Percentiles rank a stretch among this genome's conserved stretches.
Conservation (phyloP, 192 early-diverging fungal genomes). For the Spizellomyces sp. region DNA sequence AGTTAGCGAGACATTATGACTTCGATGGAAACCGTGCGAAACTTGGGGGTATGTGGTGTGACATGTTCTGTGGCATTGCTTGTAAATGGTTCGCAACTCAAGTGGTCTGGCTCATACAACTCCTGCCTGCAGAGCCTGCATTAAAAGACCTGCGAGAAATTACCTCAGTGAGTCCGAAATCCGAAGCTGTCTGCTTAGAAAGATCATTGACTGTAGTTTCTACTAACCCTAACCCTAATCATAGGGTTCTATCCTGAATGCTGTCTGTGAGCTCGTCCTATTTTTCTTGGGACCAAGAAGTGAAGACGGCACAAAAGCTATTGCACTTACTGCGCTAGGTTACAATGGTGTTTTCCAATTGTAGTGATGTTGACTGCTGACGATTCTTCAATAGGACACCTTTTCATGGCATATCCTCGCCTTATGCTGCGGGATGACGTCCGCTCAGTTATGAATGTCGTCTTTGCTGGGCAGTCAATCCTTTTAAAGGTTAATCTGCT, state of each 20-base stretch:
- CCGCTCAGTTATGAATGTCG: slow-evolving; percentile 65
- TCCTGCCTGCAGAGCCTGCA: no score
- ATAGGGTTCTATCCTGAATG: slow-evolving; percentile 15
- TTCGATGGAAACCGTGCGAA: slow-evolving; percentile 60
- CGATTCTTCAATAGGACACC: slow-evolving; percentile 42
- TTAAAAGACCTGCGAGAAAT: no score
- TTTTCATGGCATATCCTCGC: slow-evolving; percentile 72
- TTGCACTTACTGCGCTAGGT: no score
- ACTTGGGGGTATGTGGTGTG: not conserved
- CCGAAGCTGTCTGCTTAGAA: no score
- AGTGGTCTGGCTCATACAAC: no score
- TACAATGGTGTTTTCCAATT: no score
- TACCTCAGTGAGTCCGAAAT: no score
- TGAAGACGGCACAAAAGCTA: not conserved
- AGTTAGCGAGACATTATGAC: slow-evolving; percentile 76
- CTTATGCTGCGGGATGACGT: slow-evolving; percentile 56
- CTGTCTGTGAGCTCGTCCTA: slow-evolving; percentile 24
- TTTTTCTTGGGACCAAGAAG: slow-evolving; percentile 34
- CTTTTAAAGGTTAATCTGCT: slow-evolving; percentile 71
- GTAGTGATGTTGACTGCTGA: not conserved
- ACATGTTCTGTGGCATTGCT: no score
- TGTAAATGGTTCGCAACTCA: no score
- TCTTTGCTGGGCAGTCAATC: slow-evolving; percentile 54
- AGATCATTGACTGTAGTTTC: no score
- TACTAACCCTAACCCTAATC: no score